These are phyloP conservation scores for Suillus variegatus DNA, from an alignment of 768 basidiomycete genomes.

Conservation along the genomic window DNA sequence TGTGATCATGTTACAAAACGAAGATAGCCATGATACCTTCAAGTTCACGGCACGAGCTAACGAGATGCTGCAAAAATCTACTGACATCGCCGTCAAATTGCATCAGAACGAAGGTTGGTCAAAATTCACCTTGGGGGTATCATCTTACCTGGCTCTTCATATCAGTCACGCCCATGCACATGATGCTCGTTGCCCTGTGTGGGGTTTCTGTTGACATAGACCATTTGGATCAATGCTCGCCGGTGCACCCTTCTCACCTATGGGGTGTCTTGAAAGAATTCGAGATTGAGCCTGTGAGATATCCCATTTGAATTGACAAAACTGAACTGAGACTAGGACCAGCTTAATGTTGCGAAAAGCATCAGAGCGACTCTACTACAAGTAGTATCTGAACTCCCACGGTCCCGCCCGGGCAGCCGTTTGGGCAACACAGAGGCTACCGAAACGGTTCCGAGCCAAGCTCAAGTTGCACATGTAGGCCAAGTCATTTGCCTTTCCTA, in stretches of 20 bases:
- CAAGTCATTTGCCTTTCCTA: neutral
- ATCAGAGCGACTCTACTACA: neutral
- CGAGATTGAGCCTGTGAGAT: constrained; percentile 8
- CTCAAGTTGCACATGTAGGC: neutral
- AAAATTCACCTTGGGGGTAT: neutral
- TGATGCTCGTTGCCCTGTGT: constrained; percentile 11
- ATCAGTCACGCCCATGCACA: constrained; percentile 8
- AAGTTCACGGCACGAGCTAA: neutral
- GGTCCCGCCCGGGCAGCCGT: neutral
- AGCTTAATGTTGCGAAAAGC: constrained; percentile 6
- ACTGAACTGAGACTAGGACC: neutral
- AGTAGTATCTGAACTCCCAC: neutral
- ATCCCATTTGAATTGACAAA: neutral
- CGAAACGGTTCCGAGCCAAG: neutral
- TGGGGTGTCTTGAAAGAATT: constrained; percentile 1
- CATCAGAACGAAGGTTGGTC: constrained; percentile 4
- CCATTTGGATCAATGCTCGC: constrained; percentile 6
- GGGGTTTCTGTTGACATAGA: constrained; percentile 7
- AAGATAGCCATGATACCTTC: neutral
- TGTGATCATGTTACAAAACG: constrained; percentile 4
- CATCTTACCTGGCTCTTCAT: neutral
- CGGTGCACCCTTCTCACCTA: constrained; percentile 8
- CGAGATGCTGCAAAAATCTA: constrained; percentile 7
- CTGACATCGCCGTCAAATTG: constrained; percentile 9
- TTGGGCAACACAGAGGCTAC: neutral